phyloP scores from a whole-genome alignment of 177 flowering plant species.

The Vitis hybrid region DNA sequence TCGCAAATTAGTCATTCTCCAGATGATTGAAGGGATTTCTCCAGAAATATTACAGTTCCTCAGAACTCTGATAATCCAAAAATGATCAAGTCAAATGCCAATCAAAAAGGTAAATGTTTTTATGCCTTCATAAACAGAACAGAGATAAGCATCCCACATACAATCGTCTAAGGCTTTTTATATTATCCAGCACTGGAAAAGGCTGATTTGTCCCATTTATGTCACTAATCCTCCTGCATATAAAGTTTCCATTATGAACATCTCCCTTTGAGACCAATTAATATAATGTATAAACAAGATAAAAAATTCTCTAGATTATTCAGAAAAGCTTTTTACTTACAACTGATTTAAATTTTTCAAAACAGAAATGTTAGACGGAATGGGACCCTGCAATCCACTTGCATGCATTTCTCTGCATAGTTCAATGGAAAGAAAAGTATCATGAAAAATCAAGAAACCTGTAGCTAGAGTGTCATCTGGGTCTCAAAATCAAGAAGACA shows the following conservation, averaged over 20 bases:
- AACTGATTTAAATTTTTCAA: conserved; percentile 31
- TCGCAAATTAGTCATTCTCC: conserved; percentile 25
- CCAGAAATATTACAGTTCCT: conserved; percentile 56
- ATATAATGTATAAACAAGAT: background rate
- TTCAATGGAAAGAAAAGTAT: background rate
- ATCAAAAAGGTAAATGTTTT: background rate
- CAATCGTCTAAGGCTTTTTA: conserved; percentile 33
- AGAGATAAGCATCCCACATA: conserved; percentile 23
- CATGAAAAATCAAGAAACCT: background rate
- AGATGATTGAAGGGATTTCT: conserved; percentile 42
- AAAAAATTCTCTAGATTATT: background rate
- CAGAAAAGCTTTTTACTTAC: conserved; percentile 30
- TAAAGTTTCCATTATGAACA: conserved; percentile 1
- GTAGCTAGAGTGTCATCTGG: background rate
- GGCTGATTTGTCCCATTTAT: conserved; percentile 28
- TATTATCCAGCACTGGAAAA: conserved; percentile 36
- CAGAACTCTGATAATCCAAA: conserved; percentile 35
- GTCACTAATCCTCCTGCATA: conserved; percentile 60
- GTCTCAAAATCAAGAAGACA: background rate
- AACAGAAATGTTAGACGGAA: conserved; percentile 37
- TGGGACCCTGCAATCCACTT: conserved; percentile 45
- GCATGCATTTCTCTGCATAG: conserved; percentile 35
- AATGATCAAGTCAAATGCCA: background rate
- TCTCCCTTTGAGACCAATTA: background rate
- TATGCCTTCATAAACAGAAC: background rate